Percentiles rank a stretch among this genome's conserved stretches.
Conservation (phyloP, 2,329 filamentous ascomycete genomes). For the Periconia sp. region DNA sequence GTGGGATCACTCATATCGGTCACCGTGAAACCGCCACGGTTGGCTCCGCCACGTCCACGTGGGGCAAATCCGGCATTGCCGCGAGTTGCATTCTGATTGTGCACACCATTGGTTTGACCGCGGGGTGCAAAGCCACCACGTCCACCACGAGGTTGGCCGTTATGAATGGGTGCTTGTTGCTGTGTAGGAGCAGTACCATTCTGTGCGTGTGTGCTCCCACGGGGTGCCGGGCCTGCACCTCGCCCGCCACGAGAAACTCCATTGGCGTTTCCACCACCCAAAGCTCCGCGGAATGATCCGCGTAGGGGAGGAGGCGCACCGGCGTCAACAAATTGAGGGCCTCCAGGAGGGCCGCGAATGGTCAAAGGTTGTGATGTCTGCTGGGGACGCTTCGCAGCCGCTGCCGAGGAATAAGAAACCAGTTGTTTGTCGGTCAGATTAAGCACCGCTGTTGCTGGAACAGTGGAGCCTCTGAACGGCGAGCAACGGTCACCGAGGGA, state of each 20-base stretch:
- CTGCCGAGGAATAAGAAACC: slow-evolving; percentile 64
- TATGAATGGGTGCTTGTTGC: slow-evolving; percentile 42
- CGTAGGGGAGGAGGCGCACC: slow-evolving; percentile 58
- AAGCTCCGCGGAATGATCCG: slow-evolving; percentile 61
- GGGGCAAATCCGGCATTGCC: slow-evolving; percentile 39
- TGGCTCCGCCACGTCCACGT: slow-evolving; percentile 45
- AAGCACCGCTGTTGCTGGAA: slow-evolving; percentile 82
- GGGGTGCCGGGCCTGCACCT: slow-evolving; percentile 40
- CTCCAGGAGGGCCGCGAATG: slow-evolving; percentile 53
- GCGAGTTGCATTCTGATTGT: slow-evolving; percentile 28
- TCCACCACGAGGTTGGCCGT: slow-evolving; percentile 40
- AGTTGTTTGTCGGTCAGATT: slow-evolving; percentile 85
- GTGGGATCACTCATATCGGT: slow-evolving; percentile 54
- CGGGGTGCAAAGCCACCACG: slow-evolving; percentile 42
- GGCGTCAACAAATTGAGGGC: slow-evolving; percentile 62
- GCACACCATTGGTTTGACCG: slow-evolving; percentile 32
- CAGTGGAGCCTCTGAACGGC: slow-evolving; percentile 90
- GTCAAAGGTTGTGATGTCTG: slow-evolving; percentile 55
- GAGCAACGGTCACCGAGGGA: slow-evolving; percentile 87
- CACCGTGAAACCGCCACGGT: slow-evolving; percentile 48
- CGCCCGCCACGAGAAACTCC: slow-evolving; percentile 34
- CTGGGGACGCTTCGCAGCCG: slow-evolving; percentile 56
- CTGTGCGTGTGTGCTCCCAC: slow-evolving; percentile 24
- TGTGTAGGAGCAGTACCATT: slow-evolving; percentile 28
- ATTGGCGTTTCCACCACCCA: slow-evolving; percentile 49